These are phyloP conservation scores for Thinopyrum obtusiflorum DNA, from an alignment of 202 grass and related monocot species.

Conservation along the genomic window DNA sequence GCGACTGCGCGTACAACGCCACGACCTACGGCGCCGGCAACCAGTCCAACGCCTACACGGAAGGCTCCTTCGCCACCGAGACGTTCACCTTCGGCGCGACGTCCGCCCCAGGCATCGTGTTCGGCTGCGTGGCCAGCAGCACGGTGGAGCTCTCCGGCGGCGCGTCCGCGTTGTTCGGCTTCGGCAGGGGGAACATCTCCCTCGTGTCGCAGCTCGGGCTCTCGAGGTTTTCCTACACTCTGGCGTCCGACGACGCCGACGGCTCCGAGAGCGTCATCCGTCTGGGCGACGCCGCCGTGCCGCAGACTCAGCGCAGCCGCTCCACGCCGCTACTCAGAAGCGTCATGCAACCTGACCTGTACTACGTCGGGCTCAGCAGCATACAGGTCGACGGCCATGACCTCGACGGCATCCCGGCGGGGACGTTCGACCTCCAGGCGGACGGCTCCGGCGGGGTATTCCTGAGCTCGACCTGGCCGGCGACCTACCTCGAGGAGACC, in stretches of 20 bases:
- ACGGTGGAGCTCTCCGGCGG: background rate
- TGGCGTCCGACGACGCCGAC: background rate
- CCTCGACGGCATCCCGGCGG: conserved; percentile 3
- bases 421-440: background rate
- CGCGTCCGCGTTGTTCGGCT: conserved; percentile 17
- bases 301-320: background rate
- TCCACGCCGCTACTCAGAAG: background rate
- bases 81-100: conserved; percentile 20
- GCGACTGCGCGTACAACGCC: background rate
- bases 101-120: background rate
- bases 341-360: background rate
- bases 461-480: background rate
- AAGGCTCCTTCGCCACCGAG: conserved; percentile 10
- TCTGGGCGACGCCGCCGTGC: background rate
- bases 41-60: background rate
- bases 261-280: background rate
- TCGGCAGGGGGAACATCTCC: conserved; percentile 1
- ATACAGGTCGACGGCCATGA: background rate
- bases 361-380: conserved; percentile 24
- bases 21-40: background rate
- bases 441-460: conserved; percentile 36
- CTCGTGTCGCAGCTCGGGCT: conserved; percentile 31
- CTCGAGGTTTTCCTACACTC: conserved; percentile 28
- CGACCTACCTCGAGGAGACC: conserved; percentile 17
- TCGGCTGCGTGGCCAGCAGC: conserved; percentile 18